phyloP scores from a whole-genome alignment of 768 basidiomycete species.

The Saitozyma sp. region DNA sequence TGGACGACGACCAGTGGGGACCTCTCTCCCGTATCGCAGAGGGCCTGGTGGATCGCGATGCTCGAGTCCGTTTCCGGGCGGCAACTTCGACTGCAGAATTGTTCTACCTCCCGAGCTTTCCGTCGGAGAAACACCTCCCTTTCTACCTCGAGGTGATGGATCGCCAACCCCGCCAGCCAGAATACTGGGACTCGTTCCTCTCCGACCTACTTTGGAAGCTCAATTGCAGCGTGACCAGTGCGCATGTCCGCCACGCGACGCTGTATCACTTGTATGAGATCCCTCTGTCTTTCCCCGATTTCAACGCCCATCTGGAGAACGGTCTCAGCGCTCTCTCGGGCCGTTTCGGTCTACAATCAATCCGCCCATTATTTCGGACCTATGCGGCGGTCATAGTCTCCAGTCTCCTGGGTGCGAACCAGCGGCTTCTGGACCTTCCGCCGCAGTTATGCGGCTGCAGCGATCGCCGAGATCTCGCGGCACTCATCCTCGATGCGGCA shows the following conservation, averaged over 20 bases:
- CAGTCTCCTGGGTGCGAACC: constrained; percentile 55
- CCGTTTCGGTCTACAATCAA: constrained; percentile 65
- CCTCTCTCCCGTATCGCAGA: constrained; percentile 59
- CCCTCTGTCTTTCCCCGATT: constrained; percentile 53
- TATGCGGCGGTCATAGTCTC: constrained; percentile 72
- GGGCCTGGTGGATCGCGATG: constrained; percentile 66
- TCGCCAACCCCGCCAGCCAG: constrained; percentile 21
- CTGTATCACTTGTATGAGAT: constrained; percentile 87
- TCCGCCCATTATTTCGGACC: constrained; percentile 69
- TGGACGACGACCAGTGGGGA: constrained; percentile 4
- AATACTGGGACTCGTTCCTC: constrained; percentile 70
- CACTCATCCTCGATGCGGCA: constrained; percentile 66
- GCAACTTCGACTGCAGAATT: constrained; percentile 60
- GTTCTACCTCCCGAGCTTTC: constrained; percentile 68
- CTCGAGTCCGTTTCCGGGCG: constrained; percentile 77
- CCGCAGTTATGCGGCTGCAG: constrained; percentile 73
- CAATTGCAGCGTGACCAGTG: constrained; percentile 80
- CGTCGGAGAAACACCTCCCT: constrained; percentile 71
- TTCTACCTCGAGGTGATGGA: constrained; percentile 32
- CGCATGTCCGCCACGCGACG: constrained; percentile 72
- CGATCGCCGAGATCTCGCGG: constrained; percentile 66
- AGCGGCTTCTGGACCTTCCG: constrained; percentile 61
- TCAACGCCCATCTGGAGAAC: constrained; percentile 51
- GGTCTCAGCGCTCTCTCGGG: constrained; percentile 63
- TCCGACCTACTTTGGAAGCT: constrained; percentile 76